Conservation (phyloP, 75 land plant genomes). For the Cupressus sempervirens region DNA sequence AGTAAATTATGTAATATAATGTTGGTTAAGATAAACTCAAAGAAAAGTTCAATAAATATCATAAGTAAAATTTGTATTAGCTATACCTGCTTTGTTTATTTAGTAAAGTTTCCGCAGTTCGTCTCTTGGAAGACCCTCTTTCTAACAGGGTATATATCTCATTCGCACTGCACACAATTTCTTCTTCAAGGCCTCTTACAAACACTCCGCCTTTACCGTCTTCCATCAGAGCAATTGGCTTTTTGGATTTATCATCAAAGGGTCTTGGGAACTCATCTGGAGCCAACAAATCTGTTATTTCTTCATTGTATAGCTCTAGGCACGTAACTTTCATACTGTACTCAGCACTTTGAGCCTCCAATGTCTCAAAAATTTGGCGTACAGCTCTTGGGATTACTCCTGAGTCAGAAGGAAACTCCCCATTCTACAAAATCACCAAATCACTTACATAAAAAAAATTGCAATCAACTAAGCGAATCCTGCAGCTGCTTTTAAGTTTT, state of each 20-base stretch:
- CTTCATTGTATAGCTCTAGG: constrained; percentile 96
- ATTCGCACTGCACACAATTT: constrained; percentile 78
- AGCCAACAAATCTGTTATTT: constrained; percentile 87
- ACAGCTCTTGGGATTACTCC: constrained; percentile 98
- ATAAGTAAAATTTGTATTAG: background rate
- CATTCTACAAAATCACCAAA: constrained; percentile 43
- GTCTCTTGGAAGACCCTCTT: constrained; percentile 77
- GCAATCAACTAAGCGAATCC: too few species aligned
- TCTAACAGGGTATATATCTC: constrained; percentile 89
- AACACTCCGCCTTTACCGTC: constrained; percentile 97
- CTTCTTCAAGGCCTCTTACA: constrained; percentile 96
- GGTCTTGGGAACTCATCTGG: constrained; percentile 68
- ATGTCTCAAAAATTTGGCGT: constrained; percentile 80
- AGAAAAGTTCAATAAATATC: background rate
- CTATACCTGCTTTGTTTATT: constrained; percentile 86
- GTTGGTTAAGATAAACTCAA: background rate
- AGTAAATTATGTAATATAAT: constrained; percentile 3
- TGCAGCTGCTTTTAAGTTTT: background rate
- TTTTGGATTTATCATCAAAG: constrained; percentile 69
- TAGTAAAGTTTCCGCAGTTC: constrained; percentile 90
- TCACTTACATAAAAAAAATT: background rate
- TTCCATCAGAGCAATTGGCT: constrained; percentile 93
- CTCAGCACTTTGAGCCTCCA: constrained; percentile 83
- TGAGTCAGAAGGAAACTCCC: constrained; percentile 86
- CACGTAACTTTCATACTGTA: constrained; percentile 96